phyloP scores from a whole-genome alignment of 139 green algal genomes.

The Chlamydomonas incerta region DNA sequence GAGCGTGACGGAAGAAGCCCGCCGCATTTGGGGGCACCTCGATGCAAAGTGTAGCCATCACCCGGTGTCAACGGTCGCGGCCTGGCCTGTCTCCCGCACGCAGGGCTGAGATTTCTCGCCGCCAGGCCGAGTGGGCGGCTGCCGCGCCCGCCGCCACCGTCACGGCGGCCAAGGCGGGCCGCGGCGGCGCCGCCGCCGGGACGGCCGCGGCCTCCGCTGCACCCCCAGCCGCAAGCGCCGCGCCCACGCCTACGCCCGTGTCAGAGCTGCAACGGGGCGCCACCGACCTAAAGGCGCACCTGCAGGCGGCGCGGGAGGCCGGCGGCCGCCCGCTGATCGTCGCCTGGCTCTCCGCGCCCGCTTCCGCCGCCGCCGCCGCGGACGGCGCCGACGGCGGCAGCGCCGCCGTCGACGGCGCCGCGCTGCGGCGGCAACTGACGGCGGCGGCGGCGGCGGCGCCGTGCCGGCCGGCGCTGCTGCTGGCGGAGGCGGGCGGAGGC shows the following conservation, averaged over 20 bases:
- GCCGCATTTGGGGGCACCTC: no score
- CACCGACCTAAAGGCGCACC: slow-evolving; percentile 66
- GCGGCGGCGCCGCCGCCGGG: slow-evolving; percentile 37
- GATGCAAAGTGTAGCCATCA: no score
- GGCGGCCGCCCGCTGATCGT: slow-evolving; percentile 50
- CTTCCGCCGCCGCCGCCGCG: slow-evolving; percentile 1
- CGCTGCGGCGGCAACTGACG: slow-evolving; percentile 20
- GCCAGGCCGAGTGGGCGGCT: background rate
- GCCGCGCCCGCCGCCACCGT: background rate
- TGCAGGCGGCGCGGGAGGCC: slow-evolving; percentile 41
- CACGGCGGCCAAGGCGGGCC: slow-evolving; percentile 10
- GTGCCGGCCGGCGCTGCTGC: background rate
- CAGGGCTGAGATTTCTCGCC: background rate
- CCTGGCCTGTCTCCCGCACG: no score
- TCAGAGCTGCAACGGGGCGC: slow-evolving; percentile 59
- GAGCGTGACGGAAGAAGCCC: no score
- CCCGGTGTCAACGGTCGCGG: no score
- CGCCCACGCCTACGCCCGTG: background rate
- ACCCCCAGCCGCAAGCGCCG: background rate
- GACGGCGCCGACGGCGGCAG: slow-evolving; percentile 14
- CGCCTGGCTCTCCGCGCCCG: slow-evolving; percentile 55
- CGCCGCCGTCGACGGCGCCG: background rate
- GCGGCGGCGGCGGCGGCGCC: background rate
- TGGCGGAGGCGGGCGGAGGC: slow-evolving; percentile 45
- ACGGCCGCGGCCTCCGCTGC: background rate